Conservation (phyloP, 306 rosid species). For the Fragaria ananassa region DNA sequence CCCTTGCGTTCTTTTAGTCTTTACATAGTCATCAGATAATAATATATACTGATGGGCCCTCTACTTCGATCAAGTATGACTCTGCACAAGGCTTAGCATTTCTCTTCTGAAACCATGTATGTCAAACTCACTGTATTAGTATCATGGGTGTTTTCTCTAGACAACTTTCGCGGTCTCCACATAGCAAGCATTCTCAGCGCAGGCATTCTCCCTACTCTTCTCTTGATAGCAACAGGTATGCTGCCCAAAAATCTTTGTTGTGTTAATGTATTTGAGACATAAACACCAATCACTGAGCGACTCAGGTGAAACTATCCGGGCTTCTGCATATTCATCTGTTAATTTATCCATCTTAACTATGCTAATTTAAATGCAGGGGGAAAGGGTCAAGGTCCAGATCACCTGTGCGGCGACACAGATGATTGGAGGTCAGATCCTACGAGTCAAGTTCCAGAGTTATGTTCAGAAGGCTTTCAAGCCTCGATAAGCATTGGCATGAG, state of each 20-base stretch:
- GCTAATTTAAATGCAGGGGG: slow-evolving; percentile 55
- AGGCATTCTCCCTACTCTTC: slow-evolving; percentile 99
- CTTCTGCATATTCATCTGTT: slow-evolving; percentile 28
- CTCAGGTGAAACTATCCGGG: slow-evolving; percentile 66
- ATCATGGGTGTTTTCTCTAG: slow-evolving; percentile 91
- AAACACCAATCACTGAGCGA: slow-evolving; percentile 55
- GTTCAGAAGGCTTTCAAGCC: not conserved
- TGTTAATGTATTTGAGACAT: slow-evolving; percentile 61
- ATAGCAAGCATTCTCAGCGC: slow-evolving; percentile 99
- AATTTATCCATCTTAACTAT: slow-evolving; percentile 26
- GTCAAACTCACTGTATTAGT: slow-evolving; percentile 79
- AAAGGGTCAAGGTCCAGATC: slow-evolving; percentile 87
- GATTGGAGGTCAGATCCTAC: slow-evolving; percentile 25
- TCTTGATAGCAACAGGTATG: slow-evolving; percentile 88
- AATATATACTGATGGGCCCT: slow-evolving; percentile 33
- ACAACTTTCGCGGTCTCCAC: slow-evolving; percentile 99
- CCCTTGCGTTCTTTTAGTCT: not conserved
- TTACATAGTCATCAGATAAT: slow-evolving; percentile 26
- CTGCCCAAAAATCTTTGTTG: slow-evolving; percentile 45
- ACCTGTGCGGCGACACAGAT: slow-evolving; percentile 73
- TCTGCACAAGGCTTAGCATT: slow-evolving; percentile 59
- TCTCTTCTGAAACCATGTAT: slow-evolving; percentile 41
- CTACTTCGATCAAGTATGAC: slow-evolving; percentile 43
- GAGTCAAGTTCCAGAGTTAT: not conserved
- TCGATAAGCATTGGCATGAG: not conserved